These are phyloP conservation scores for Margaritispora aquatica DNA, from an alignment of 495 filamentous ascomycete genomes.

Conservation along the genomic window DNA sequence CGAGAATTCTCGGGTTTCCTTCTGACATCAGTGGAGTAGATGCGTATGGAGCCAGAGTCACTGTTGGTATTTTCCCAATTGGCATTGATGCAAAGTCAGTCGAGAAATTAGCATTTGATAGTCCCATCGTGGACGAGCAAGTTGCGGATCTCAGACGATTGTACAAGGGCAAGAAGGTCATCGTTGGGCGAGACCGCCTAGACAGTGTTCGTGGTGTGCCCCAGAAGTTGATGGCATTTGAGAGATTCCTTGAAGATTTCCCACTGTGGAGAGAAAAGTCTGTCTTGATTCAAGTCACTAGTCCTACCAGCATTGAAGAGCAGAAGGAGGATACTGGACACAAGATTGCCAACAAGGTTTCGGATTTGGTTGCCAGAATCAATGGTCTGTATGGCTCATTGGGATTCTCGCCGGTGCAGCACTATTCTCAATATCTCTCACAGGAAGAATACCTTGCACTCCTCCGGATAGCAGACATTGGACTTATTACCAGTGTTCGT, in stretches of 20 bases:
- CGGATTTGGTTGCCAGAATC: conserved; percentile 81
- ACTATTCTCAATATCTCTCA: conserved; percentile 85
- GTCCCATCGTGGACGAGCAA: conserved; percentile 59
- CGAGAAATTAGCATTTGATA: conserved; percentile 61
- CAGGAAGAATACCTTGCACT: conserved; percentile 88
- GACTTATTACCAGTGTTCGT: conserved; percentile 83
- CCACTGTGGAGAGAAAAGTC: conserved; percentile 87
- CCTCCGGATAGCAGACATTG: conserved; percentile 78
- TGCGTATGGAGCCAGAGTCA: conserved; percentile 80
- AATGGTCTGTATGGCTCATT: conserved; percentile 84
- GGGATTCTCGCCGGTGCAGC: conserved; percentile 80
- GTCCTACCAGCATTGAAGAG: conserved; percentile 72
- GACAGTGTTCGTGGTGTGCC: conserved; percentile 85
- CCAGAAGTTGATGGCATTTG: conserved; percentile 90
- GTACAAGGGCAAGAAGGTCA: conserved; percentile 80
- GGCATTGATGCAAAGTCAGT: conserved; percentile 76
- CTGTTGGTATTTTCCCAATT: conserved; percentile 85
- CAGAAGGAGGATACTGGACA: conserved; percentile 62
- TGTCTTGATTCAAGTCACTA: conserved; percentile 92
- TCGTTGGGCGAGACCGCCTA: conserved; percentile 87
- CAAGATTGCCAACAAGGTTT: conserved; percentile 76
- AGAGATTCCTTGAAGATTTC: conserved; percentile 79
- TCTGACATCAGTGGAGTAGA: conserved; percentile 75
- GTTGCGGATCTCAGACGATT: conserved; percentile 58
- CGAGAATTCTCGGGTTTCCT: conserved; percentile 76